Evolutionary conservation across 2,329 filamentous ascomycete species (phyloP), one percentile per base, ranked within the genome.

Genomic region (Dactylellina cionopaga): DNA sequence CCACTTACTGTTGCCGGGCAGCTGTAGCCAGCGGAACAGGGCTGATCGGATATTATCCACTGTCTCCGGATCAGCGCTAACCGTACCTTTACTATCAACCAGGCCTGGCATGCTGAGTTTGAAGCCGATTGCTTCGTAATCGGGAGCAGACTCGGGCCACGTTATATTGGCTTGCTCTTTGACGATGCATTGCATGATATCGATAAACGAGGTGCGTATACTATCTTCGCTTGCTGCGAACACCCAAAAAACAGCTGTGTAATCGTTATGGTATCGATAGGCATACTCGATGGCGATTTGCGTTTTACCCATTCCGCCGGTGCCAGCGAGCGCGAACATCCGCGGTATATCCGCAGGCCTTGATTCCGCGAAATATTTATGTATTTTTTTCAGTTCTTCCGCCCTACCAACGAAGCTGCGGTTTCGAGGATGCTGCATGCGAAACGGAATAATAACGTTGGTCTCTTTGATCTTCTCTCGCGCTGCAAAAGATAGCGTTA

Each of bases 281-380:
- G 43, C 43, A 24, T 47, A 47, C 43, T 47, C 43, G 43, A 47
- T n/a, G 13, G 43, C 43, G n/a, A 46, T 46, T 43, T 58, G 39
- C 1, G 54, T 58, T 27, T n/a, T n/a, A n/a, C n/a, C n/a, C n/a
- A n/a, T n/a, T n/a, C n/a, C n/a, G n/a, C n/a, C n/a, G n/a, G n/a
- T 58, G 3, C 43, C 43, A 7, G 43, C 24, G 17, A 47, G 15
- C 5, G 43, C 43, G 22, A 47, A 47, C 5, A 24, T 47, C 17
- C 17, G 6, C 5, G 43, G 17, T 6, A 25, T 24, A 25, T 47
- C 22, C 3, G 17, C 13, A 47, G 5, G 5, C 5, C 13, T 47
- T 9, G 43, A 47, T 3, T 25, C 43, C 13, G 6, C 4, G 43
- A 47, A 22, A 47, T n/a, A 47, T 6, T 7, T n/a, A 25, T 25